A percentile compares a stretch with the other conserved stretches of the same genome.
Conservation (phyloP, 305 asterid genomes). For the Plantago coronopus region DNA sequence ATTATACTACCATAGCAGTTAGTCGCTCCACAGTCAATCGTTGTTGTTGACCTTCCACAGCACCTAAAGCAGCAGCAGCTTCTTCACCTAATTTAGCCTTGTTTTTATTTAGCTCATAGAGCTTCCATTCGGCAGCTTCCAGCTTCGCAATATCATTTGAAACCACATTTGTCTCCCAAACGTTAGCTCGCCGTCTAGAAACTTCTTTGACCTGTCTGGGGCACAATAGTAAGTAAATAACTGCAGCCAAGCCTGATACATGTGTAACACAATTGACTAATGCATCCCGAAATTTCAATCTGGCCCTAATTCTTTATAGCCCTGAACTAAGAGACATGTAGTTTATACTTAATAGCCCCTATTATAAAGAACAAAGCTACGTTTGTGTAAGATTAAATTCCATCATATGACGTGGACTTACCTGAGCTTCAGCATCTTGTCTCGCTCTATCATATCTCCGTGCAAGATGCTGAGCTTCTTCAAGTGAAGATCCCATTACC, state of each 20-base stretch:
- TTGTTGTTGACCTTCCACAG: constrained; percentile 66
- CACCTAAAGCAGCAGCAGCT: constrained; percentile 63
- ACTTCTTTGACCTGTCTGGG: constrained; percentile 59
- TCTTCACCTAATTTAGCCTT: constrained; percentile 57
- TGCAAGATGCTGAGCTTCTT: constrained; percentile 72
- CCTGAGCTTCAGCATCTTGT: constrained; percentile 77
- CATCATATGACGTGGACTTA: constrained; percentile 19
- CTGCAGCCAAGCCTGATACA: too few species aligned
- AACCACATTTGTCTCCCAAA: constrained; percentile 40
- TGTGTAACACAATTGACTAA: too few species aligned
- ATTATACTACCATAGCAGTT: constrained; percentile 42
- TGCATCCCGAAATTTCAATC: too few species aligned
- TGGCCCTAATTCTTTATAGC: too few species aligned
- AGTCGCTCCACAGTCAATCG: constrained; percentile 57
- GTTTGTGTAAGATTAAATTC: not conserved
- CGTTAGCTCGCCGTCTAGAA: constrained; percentile 56
- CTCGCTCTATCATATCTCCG: constrained; percentile 55
- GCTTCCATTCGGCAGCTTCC: constrained; percentile 59
- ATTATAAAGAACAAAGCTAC: not conserved
- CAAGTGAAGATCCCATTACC: constrained; percentile 56
- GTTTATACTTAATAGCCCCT: too few species aligned
- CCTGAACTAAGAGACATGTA: not conserved
- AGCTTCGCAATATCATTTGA: constrained; percentile 44
- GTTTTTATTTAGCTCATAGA: constrained; percentile 57
- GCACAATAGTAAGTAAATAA: constrained; percentile 23